Evolutionary conservation across 495 filamentous ascomycete genomes (phyloP).

Genomic region (Penicillium roqueforti): DNA sequence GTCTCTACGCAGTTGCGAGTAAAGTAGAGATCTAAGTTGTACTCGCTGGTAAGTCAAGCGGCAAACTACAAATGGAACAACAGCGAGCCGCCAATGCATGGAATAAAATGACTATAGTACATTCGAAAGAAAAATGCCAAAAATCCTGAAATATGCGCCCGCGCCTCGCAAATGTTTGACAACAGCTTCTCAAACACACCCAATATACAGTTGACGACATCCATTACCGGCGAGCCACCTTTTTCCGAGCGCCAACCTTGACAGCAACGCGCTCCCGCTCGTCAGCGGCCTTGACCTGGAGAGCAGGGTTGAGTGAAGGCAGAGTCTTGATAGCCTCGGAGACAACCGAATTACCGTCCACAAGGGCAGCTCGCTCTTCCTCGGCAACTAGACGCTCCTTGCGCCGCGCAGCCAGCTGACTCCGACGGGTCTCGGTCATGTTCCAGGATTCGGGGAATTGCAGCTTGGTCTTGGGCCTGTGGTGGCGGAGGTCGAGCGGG

Average conservation of each 20-base stretch:
- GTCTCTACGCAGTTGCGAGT: not conserved
- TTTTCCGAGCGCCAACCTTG: conserved; percentile 31
- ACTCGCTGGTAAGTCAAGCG: not conserved
- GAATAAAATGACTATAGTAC: conserved; percentile 39
- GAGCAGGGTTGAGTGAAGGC: conserved; percentile 35
- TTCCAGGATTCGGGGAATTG: conserved; percentile 80
- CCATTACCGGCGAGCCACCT: conserved; percentile 23
- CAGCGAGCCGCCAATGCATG: conserved; percentile 28
- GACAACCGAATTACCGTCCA: conserved; percentile 41
- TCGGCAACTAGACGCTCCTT: conserved; percentile 34
- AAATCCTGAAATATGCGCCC: conserved; percentile 36
- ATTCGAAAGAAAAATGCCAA: conserved; percentile 34
- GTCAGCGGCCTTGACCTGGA: conserved; percentile 29
- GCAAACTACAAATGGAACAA: conserved; percentile 2
- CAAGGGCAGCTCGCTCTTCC: conserved; percentile 21
- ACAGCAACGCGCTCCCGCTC: conserved; percentile 42
- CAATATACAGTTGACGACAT: conserved; percentile 24
- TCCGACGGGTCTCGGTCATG: conserved; percentile 64
- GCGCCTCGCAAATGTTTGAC: conserved; percentile 35
- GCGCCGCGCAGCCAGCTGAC: conserved; percentile 58
- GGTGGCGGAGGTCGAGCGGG: conserved; percentile 85
- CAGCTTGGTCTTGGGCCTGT: conserved; percentile 61
- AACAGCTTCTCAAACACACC: conserved; percentile 25
- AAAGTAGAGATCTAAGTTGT: not conserved
- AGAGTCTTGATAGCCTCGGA: conserved; percentile 29